phyloP scores from a whole-genome alignment of 345 rosid species.

The Salix udensis region DNA sequence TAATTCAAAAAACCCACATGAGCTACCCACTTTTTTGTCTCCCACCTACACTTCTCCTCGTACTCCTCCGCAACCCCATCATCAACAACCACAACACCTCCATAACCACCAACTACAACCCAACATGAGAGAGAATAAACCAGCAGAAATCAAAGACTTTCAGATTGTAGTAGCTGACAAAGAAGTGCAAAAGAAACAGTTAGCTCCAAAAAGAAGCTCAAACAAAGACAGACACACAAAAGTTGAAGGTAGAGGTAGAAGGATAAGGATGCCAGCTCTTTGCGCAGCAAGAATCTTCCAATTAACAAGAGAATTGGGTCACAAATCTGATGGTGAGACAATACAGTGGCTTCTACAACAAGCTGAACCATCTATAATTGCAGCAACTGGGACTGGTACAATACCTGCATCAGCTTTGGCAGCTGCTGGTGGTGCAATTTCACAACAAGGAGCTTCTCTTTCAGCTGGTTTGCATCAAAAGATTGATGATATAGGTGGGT shows the following conservation, averaged over 20 bases:
- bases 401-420: slow-evolving; percentile 93
- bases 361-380: slow-evolving; percentile 87
- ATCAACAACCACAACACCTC: slow-evolving; percentile 23
- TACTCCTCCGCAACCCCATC: slow-evolving; percentile 19
- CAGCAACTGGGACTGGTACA: slow-evolving; percentile 90
- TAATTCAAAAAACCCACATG: slow-evolving; percentile 37
- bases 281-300: slow-evolving; percentile 98
- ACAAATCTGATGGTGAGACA: slow-evolving; percentile 95
- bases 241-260: slow-evolving; percentile 90
- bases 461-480: slow-evolving; percentile 73
- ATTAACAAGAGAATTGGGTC: slow-evolving; percentile 93
- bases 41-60: slow-evolving; percentile 9
- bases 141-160: slow-evolving; percentile 66
- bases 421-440: slow-evolving; percentile 53
- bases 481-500: slow-evolving; percentile 57
- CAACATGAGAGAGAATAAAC: slow-evolving; percentile 44
- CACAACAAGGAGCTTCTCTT: slow-evolving; percentile 57
- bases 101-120: slow-evolving; percentile 22
- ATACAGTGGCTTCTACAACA: slow-evolving; percentile 95
- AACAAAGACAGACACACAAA: slow-evolving; percentile 95
- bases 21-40: slow-evolving; percentile 61
- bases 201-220: slow-evolving; percentile 82
- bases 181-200: slow-evolving; percentile 50
- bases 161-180: slow-evolving; percentile 71
- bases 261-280: slow-evolving; percentile 97